Evolutionary conservation across 2,329 filamentous ascomycete genomes (phyloP).

Genomic region (Cercospora beticola): DNA sequence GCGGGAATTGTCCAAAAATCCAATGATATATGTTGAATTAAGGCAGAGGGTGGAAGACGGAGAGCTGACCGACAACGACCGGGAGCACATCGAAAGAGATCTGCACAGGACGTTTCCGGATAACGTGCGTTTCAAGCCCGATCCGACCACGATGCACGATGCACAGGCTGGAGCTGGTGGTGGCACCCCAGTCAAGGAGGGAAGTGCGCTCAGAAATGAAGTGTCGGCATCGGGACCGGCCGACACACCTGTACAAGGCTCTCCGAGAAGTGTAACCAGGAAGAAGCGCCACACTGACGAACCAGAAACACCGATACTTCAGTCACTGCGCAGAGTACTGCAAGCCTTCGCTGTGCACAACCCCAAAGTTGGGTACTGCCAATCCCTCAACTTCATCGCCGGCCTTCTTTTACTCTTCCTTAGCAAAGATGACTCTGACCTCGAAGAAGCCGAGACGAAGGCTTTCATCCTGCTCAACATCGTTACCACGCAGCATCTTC

Average conservation of each 20-base stretch:
- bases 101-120: conserved; percentile 92
- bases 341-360: conserved; percentile 90
- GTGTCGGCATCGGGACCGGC: conserved; percentile 14
- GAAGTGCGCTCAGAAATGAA: conserved; percentile 9
- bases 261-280: conserved; percentile 12
- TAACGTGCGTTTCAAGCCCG: conserved; percentile 83
- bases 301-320: conserved; percentile 72
- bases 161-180: conserved; percentile 31
- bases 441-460: conserved; percentile 78
- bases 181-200: conserved; percentile 26
- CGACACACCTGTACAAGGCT: background rate
- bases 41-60: conserved; percentile 65
- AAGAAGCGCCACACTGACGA: conserved; percentile 44
- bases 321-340: conserved; percentile 78
- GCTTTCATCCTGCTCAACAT: conserved; percentile 91
- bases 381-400: conserved; percentile 92
- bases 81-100: conserved; percentile 90
- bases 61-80: conserved; percentile 64
- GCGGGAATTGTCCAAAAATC: conserved; percentile 70
- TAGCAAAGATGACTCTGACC: conserved; percentile 11
- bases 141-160: conserved; percentile 40
- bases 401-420: conserved; percentile 87
- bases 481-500: conserved; percentile 82
- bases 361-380: conserved; percentile 89
- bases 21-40: conserved; percentile 72